Conservation (phyloP, 371 early-diverging fungal genomes). For the Rhizopus microsporus region DNA sequence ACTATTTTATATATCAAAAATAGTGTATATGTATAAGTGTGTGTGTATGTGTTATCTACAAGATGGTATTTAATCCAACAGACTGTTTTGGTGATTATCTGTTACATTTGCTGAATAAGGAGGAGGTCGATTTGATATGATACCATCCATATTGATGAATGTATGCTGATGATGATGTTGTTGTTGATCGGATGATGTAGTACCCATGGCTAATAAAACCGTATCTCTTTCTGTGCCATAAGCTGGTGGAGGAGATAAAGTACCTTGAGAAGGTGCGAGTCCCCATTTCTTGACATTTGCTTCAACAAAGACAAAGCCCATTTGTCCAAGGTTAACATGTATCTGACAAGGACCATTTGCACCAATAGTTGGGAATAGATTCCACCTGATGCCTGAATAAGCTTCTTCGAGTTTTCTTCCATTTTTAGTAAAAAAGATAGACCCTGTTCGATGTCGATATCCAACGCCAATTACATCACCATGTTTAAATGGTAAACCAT, state of each 20-base stretch:
- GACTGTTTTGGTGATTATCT: background rate
- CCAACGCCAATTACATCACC: slow-evolving; percentile 83
- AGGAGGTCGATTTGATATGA: slow-evolving; percentile 9
- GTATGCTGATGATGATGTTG: background rate
- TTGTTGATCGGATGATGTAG: slow-evolving; percentile 3
- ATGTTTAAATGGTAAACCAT: slow-evolving; percentile 62
- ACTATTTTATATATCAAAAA: background rate
- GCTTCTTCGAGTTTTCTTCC: slow-evolving; percentile 68
- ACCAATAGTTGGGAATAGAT: slow-evolving; percentile 66
- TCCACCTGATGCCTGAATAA: slow-evolving; percentile 54
- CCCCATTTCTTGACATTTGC: slow-evolving; percentile 89
- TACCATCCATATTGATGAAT: slow-evolving; percentile 22
- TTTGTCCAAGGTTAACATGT: slow-evolving; percentile 66
- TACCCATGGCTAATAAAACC: slow-evolving; percentile 31
- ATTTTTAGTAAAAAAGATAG: slow-evolving; percentile 79
- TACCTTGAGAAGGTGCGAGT: slow-evolving; percentile 72
- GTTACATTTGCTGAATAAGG: slow-evolving; percentile 12
- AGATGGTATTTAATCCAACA: slow-evolving; percentile 4
- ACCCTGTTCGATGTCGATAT: slow-evolving; percentile 73
- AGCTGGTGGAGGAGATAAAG: slow-evolving; percentile 67
- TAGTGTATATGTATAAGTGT: too few species aligned
- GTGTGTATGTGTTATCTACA: slow-evolving; percentile 7
- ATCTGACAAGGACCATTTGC: slow-evolving; percentile 66
- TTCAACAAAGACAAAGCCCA: slow-evolving; percentile 64
- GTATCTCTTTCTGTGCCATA: slow-evolving; percentile 61